Percentiles rank a stretch among this genome's conserved stretches.
Evolutionary conservation across 306 rosid species (phyloP).

Genomic region (Ceratonia siliqua): DNA sequence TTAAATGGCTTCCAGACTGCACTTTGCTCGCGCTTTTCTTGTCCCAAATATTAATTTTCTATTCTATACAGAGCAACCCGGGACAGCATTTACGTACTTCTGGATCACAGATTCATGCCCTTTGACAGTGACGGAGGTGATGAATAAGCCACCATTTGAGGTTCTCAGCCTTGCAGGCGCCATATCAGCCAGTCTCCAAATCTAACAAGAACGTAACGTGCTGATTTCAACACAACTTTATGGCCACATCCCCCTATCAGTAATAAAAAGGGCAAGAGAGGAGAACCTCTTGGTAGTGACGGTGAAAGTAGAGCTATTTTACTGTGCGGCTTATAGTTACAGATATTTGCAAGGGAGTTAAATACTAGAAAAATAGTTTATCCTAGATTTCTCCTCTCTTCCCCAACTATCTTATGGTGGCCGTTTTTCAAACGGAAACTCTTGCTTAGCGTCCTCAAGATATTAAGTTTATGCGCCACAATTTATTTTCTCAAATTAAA

Average conservation of each 20-base stretch:
- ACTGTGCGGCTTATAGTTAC: neutral
- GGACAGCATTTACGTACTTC: constrained; percentile 72
- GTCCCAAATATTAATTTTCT: neutral
- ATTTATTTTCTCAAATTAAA: neutral
- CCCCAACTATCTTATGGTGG: neutral
- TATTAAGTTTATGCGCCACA: neutral
- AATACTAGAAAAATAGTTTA: neutral
- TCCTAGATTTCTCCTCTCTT: neutral
- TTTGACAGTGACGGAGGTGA: constrained; percentile 68
- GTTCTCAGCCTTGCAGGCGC: constrained; percentile 23
- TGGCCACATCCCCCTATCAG: neutral
- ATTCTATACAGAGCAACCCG: constrained; percentile 65
- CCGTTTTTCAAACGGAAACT: neutral
- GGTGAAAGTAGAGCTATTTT: neutral
- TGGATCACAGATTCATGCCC: constrained; percentile 99
- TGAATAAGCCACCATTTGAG: constrained; percentile 79
- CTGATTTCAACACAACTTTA: neutral
- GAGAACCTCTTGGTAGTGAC: neutral
- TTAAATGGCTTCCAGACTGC: neutral
- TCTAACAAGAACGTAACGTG: neutral
- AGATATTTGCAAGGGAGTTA: neutral
- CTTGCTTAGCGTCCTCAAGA: neutral
- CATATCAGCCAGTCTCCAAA: constrained; percentile 24
- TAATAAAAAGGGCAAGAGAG: neutral
- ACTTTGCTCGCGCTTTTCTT: neutral